Evolutionary conservation across 2,329 filamentous ascomycete species (phyloP).

Genomic region (Monosporascus ibericus): DNA sequence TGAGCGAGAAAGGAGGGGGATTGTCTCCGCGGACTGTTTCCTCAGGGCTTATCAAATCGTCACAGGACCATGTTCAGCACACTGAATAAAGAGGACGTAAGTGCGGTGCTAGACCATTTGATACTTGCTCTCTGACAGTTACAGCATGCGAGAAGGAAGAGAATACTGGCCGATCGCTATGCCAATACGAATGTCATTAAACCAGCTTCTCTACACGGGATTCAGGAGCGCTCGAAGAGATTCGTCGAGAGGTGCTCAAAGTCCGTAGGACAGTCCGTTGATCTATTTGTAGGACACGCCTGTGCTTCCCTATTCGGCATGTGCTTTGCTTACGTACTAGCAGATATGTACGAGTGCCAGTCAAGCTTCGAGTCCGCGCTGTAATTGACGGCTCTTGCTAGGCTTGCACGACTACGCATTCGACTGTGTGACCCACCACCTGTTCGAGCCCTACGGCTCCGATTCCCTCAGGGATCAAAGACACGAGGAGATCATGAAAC

Average conservation of each 20-base stretch:
- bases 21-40: background rate
- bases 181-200: constrained; percentile 62
- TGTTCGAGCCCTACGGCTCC: constrained; percentile 62
- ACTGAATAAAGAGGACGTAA: constrained; percentile 46
- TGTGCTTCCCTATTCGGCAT: background rate
- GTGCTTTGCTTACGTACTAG: constrained; percentile 5
- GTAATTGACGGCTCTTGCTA: constrained; percentile 12
- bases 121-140: constrained; percentile 2
- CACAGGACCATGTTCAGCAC: constrained; percentile 55
- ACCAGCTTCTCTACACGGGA: constrained; percentile 46
- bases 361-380: background rate
- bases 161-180: constrained; percentile 60
- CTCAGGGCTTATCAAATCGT: constrained; percentile 1
- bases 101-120: constrained; percentile 11
- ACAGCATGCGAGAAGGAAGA: constrained; percentile 57
- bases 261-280: constrained; percentile 39
- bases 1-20: background rate
- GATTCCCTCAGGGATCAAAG: constrained; percentile 48
- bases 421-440: constrained; percentile 61
- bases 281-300: constrained; percentile 50
- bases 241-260: constrained; percentile 49
- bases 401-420: constrained; percentile 61
- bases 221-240: constrained; percentile 48
- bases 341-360: constrained; percentile 18
- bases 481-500: constrained; percentile 62